Base-by-base conservation (phyloP, 1,284 basidiomycete species). In the Ganoderma boninense region DNA sequence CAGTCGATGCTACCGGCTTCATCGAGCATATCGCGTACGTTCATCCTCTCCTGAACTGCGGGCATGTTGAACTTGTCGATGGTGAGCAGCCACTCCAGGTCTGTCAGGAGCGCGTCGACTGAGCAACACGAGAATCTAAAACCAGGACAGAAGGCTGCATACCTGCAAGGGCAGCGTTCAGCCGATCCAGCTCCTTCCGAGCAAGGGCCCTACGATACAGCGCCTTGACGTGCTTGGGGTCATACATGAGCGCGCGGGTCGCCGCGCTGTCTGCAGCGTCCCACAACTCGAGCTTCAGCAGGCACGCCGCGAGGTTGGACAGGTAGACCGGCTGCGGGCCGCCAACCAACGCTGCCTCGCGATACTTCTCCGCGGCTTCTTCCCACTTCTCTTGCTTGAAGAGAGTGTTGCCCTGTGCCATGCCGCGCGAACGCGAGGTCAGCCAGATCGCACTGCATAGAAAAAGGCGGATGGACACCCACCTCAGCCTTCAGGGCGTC, bases 161-260 rank as follows among this genome's bases (percentile, higher is more conserved):
- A 84, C 85, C 86, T 16, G 77, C 76, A 67, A 81, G 78, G 0
- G 86, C 86, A 0, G 79, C 81, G 10, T 71, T 74, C 32, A 84
- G 73, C 6, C 82, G 70, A 1, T 79, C 73, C 65, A 81, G 77
- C 42, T 81, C 83, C 62, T 84, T 82, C 16, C 85, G 77, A 2
- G 86, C 84, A 0, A 84, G 70, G 8, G 83, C 86, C 46, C 87
- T 79, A 13, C 83, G 76, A 69, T 83, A 86, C 8, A 86, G 80
- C 7, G 85, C 85, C 70, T 84, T 84, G 18, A 82, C 66, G 42
- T 80, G 80, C 71, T 80, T 80, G 1, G 85, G 85, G 60, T 87
- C 82, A 32, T 82, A 76, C 4, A 79, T 73, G n/a, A 87, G 77
- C 0, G 85, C 85, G n/a, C 81, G 77, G 1, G 80, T 81, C 6